These are phyloP conservation scores for Xylariales sp. DNA, from an alignment of 2,329 filamentous ascomycete genomes.

Conservation along the genomic window DNA sequence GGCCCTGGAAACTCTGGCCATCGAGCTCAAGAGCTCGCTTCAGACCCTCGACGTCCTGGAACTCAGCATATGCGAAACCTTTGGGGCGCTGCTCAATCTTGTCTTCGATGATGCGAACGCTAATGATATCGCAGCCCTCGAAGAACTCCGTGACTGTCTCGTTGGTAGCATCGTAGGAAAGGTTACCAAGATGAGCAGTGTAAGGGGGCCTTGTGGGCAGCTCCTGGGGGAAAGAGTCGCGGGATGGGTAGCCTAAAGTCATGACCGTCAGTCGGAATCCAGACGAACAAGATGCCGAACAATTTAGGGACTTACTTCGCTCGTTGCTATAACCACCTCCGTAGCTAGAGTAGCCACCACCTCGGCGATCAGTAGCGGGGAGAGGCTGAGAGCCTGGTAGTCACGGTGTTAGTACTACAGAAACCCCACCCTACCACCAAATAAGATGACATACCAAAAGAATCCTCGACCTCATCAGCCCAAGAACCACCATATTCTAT, in stretches of 20 bases:
- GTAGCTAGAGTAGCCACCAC: constrained; percentile 21
- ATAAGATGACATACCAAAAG: constrained; percentile 58
- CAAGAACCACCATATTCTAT: too few relatives aligned
- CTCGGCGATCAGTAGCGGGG: constrained; percentile 27
- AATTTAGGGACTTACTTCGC: constrained; percentile 35
- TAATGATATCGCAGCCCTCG: constrained; percentile 76
- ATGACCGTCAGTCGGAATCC: constrained; percentile 8
- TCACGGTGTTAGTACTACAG: constrained; percentile 7
- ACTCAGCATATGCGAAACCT: constrained; percentile 97
- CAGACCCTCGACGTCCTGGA: constrained; percentile 78
- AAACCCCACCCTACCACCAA: constrained; percentile 12
- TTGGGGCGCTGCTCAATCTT: constrained; percentile 91
- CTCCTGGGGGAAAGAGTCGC: constrained; percentile 67
- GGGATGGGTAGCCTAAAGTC: constrained; percentile 48
- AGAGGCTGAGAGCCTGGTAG: constrained; percentile 52
- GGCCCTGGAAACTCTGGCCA: constrained; percentile 77
- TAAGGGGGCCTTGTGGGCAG: constrained; percentile 90
- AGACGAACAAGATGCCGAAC: not conserved
- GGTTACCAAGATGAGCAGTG: constrained; percentile 93
- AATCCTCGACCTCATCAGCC: constrained; percentile 98
- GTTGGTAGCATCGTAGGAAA: constrained; percentile 88
- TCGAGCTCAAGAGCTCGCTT: constrained; percentile 86
- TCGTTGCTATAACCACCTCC: constrained; percentile 26
- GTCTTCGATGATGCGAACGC: constrained; percentile 94
- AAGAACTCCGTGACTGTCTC: constrained; percentile 86